Base-by-base conservation (phyloP, 163 green algal genomes). In the Scenedesmus sp. region DNA sequence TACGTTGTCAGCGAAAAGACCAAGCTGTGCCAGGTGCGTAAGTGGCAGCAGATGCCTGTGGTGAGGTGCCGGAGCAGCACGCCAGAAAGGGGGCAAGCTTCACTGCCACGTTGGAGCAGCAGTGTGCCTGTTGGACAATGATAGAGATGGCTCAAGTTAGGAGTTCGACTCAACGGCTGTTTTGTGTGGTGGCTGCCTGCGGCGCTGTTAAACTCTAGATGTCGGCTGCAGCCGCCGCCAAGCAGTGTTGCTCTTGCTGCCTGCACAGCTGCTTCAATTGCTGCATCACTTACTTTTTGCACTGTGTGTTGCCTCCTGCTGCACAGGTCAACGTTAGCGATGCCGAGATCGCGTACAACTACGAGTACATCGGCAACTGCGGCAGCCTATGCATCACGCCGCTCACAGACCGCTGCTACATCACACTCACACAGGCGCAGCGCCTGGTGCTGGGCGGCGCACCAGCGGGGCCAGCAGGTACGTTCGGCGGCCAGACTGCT, bases 341-440 rank as follows among this genome's bases (percentile, higher is more conserved):
- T 90, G 98, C 98, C 2, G 98, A 99, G 91, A 98, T 99, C 57
- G 87, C 88, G 23, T 99, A 99, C 96, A 95, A 93, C 70, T 98
- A 99, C 94, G 98, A 99, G 94, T 99, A 99, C 95, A 98, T 99
- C 81, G 98, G 98, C 94, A 99, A 99, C 95, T 98, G 96, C 88
- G 98, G 98, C 59, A 98, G 96, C 93, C 95, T 99, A 57, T 99
- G 98, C 94, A 99, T 99, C 94, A 99, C 98, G 52, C 98, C 97
- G 0, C 96, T 99, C 46, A 99, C 98, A 18, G 97, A 99, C 88
- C 95, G 98, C 70, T 99, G 98, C 97, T 99, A 99, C 96, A 99
- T 99, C 93, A 99, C 98, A 0, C 96, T 99, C 34, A 99, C 98
- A 9, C 97, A 99, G 86, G 98, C 98, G 13, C 97, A 99, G 95